Evolutionary conservation across 2,329 filamentous ascomycete genomes (phyloP).

Genomic region (Aspergillus amoenus): DNA sequence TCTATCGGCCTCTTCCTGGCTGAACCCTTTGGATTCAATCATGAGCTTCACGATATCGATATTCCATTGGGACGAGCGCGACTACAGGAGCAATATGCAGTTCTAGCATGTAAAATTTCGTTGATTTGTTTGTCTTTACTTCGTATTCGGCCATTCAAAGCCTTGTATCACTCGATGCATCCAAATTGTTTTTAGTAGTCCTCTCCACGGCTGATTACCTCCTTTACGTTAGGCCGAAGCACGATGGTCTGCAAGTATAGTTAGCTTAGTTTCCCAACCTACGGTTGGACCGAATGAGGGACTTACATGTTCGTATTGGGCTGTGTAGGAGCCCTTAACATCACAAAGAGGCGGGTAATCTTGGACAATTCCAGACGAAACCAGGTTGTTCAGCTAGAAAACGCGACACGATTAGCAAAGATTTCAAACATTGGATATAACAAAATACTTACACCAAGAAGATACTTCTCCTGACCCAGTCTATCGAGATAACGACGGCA

Average conservation of each 20-base stretch:
- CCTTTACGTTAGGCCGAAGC: conserved; percentile 77
- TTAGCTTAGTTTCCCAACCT: conserved; percentile 14
- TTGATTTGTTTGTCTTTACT: conserved; percentile 4
- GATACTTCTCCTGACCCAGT: conserved; percentile 91
- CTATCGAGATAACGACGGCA: conserved; percentile 89
- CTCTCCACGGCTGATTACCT: conserved; percentile 81
- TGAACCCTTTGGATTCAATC: too few relatives aligned
- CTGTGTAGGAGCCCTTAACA: conserved; percentile 91
- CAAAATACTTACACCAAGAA: conserved; percentile 68
- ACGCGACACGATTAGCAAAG: conserved; percentile 3
- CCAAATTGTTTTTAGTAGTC: conserved; percentile 62
- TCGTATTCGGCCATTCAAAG: background rate
- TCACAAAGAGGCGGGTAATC: conserved; percentile 87
- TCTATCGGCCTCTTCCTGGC: too few relatives aligned
- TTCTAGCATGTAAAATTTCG: background rate
- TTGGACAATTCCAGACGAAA: conserved; percentile 80
- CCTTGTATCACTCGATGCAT: conserved; percentile 1
- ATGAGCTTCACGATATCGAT: too few relatives aligned
- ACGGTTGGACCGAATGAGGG: background rate
- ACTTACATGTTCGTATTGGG: conserved; percentile 91
- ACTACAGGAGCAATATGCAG: background rate
- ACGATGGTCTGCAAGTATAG: conserved; percentile 63
- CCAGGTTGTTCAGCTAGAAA: conserved; percentile 75
- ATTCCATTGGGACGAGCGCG: too few relatives aligned
- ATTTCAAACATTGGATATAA: background rate